phyloP scores from a whole-genome alignment of 2,329 filamentous ascomycete genomes.

The Aspergillus fischeri region DNA sequence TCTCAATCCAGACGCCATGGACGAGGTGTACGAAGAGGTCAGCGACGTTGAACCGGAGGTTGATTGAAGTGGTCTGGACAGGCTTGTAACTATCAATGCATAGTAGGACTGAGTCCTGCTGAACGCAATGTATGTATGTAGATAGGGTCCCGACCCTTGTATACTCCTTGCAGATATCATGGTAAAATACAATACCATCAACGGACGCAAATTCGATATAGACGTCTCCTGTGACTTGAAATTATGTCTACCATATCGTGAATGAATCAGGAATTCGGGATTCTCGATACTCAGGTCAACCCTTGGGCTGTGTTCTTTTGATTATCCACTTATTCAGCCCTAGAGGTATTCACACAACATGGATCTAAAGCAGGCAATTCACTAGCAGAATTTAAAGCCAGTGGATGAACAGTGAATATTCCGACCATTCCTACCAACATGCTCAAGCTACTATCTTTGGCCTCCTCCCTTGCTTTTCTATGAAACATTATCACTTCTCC shows the following conservation, averaged over 20 bases:
- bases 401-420: no score
- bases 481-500: neutral
- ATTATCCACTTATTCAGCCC: no score
- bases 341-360: no score
- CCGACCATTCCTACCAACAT: no score
- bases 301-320: no score
- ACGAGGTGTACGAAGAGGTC: conserved; percentile 36
- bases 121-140: neutral
- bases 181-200: neutral
- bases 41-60: conserved; percentile 38
- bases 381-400: no score
- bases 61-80: neutral
- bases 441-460: no score
- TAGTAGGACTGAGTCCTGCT: neutral
- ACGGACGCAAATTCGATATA: neutral
- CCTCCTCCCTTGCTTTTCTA: neutral
- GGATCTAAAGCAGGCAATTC: no score
- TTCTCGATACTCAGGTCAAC: no score
- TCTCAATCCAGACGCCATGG: conserved; percentile 46
- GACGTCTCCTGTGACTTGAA: no score
- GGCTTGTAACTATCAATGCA: neutral
- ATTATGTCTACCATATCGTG: no score
- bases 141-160: neutral
- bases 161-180: neutral
- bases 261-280: no score